Conservation (phyloP, 169 alveolate species). For the Theileria annulata region DNA sequence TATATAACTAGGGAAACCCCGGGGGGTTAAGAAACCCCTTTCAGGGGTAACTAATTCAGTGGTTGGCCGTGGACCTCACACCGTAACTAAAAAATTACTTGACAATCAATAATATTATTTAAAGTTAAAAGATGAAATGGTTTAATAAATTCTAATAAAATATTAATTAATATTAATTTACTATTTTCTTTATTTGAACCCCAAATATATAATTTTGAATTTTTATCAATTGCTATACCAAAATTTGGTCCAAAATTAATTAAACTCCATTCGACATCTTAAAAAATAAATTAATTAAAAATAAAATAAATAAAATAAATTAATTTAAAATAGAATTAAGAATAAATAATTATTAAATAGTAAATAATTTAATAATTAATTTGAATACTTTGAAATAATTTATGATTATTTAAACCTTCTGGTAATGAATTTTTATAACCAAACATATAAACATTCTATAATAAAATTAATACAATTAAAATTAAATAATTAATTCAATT, state of each 20-base stretch:
- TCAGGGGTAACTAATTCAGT: too few species aligned
- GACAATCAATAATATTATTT: not conserved
- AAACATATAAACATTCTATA: constrained; percentile 30
- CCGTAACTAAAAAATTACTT: constrained; percentile 21
- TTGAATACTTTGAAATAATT: constrained; percentile 18
- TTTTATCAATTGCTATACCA: constrained; percentile 48
- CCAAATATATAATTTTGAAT: constrained; percentile 46
- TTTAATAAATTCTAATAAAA: not conserved
- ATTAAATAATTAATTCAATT: too few species aligned
- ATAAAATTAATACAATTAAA: too few species aligned
- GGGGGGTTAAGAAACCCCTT: too few species aligned
- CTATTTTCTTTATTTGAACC: constrained; percentile 29
- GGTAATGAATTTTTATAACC: constrained; percentile 44
- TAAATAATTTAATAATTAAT: not conserved
- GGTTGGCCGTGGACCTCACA: too few species aligned
- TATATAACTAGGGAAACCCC: too few species aligned
- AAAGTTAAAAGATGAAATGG: constrained; percentile 10
- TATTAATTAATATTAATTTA: not conserved
- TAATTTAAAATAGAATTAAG: too few species aligned
- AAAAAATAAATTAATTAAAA: too few species aligned
- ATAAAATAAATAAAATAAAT: too few species aligned
- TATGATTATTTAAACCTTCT: constrained; percentile 32
- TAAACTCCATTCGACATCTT: constrained; percentile 30
- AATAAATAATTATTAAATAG: constrained; percentile 4
- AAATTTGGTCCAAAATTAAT: constrained; percentile 59